Conservation (phyloP, 2,329 filamentous ascomycete genomes). For the Clarireedia monteithiana region DNA sequence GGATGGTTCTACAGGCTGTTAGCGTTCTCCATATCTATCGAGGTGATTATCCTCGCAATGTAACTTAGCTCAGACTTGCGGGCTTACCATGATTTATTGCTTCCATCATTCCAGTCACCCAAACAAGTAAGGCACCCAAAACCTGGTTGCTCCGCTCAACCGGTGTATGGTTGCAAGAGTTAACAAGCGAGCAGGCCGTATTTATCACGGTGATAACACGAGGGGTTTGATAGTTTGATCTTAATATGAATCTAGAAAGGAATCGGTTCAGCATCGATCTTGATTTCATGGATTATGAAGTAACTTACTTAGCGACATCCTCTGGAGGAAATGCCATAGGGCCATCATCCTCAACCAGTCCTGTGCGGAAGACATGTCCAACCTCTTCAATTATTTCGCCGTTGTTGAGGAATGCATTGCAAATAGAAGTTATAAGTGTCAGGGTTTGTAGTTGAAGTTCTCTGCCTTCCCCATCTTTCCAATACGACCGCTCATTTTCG, state of each 20-base stretch:
- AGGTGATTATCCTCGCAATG: neutral
- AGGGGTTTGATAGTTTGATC: constrained; percentile 51
- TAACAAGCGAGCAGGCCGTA: constrained; percentile 63
- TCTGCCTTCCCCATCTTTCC: constrained; percentile 40
- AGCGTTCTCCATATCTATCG: neutral
- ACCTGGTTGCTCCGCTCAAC: constrained; percentile 40
- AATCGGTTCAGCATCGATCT: neutral
- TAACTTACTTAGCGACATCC: constrained; percentile 45
- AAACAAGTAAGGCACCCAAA: constrained; percentile 47
- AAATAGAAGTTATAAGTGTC: constrained; percentile 40
- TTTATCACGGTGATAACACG: constrained; percentile 62
- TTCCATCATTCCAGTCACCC: constrained; percentile 55
- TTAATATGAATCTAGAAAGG: constrained; percentile 45
- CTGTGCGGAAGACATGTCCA: constrained; percentile 63
- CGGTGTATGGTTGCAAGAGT: constrained; percentile 44
- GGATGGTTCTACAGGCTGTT: constrained; percentile 38
- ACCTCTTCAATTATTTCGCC: constrained; percentile 65
- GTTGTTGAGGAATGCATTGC: constrained; percentile 47
- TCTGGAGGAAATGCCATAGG: constrained; percentile 68
- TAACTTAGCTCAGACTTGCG: neutral
- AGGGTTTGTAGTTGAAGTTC: constrained; percentile 44
- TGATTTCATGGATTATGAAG: neutral
- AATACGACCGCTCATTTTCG: constrained; percentile 33
- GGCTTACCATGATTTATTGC: constrained; percentile 47
- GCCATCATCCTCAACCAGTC: constrained; percentile 69